These are phyloP conservation scores for Sungouiella thailandica DNA, from an alignment of 805 yeast species.

Conservation along the genomic window DNA sequence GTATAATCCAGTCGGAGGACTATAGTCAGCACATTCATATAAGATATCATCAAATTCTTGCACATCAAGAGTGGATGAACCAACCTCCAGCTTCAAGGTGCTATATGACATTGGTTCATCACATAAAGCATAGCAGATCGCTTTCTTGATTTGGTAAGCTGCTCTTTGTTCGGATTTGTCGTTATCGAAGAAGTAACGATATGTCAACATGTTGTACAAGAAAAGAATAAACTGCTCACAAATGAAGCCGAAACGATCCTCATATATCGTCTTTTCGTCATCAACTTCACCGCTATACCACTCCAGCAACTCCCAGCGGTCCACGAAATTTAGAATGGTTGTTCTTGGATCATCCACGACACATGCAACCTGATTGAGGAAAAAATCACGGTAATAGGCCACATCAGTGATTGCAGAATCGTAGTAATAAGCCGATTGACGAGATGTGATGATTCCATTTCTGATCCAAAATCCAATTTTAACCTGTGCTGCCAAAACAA, in stretches of 20 bases:
- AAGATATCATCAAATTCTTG: conserved; percentile 46
- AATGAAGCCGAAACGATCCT: conserved; percentile 44
- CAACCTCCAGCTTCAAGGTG: conserved; percentile 29
- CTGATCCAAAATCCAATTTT: conserved; percentile 68
- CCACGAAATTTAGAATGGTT: conserved; percentile 35
- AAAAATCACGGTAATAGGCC: conserved; percentile 40
- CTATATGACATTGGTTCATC: conserved; percentile 53
- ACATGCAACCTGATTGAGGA: conserved; percentile 41
- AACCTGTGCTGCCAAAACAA: conserved; percentile 59
- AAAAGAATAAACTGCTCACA: conserved; percentile 39
- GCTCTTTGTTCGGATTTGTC: conserved; percentile 23
- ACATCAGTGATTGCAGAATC: conserved; percentile 38
- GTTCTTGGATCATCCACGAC: conserved; percentile 34
- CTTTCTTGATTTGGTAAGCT: conserved; percentile 27
- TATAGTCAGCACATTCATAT: conserved; percentile 56
- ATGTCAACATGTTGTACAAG: conserved; percentile 41
- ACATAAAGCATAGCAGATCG: conserved; percentile 48
- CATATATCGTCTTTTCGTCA: conserved; percentile 37
- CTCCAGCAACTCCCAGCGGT: conserved; percentile 53
- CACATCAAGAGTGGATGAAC: conserved; percentile 23
- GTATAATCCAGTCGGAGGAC: conserved; percentile 54
- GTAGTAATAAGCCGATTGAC: conserved; percentile 47
- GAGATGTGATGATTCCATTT: conserved; percentile 54
- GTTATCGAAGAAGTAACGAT: conserved; percentile 25
- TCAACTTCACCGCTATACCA: conserved; percentile 41